phyloP scores from a whole-genome alignment of 352 stramenopile species.

The Thalassiosira exigua region DNA sequence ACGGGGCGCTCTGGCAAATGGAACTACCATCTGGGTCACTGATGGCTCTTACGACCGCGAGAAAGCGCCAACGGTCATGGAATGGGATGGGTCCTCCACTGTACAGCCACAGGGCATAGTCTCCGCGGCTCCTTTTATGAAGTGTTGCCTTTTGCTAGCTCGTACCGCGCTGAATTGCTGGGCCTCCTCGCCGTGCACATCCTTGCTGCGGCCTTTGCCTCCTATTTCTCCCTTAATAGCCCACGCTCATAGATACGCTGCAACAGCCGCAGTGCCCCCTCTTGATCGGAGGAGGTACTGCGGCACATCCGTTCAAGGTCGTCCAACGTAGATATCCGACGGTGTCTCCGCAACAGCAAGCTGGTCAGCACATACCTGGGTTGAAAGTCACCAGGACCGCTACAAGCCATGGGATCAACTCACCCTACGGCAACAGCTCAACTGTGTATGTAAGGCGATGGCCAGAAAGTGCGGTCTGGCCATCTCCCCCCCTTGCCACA shows the following conservation, averaged over 20 bases:
- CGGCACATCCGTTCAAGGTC: no score
- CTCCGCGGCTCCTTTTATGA: no score
- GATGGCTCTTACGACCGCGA: slow-evolving; percentile 29
- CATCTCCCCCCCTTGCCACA: not conserved
- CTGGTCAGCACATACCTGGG: no score
- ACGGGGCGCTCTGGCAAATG: not conserved
- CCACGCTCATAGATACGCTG: no score
- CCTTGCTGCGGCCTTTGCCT: not conserved
- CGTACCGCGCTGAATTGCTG: no score
- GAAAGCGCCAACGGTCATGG: slow-evolving; percentile 13
- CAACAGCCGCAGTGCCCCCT: no score
- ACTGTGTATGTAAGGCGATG: not conserved
- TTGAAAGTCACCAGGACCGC: slow-evolving; percentile 6
- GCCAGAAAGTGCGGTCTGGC: not conserved
- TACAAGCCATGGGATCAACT: slow-evolving; percentile 12
- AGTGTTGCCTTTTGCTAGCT: no score
- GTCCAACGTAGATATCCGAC: no score
- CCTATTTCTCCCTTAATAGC: no score
- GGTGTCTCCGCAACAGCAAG: no score
- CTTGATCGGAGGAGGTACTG: no score
- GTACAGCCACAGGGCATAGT: not conserved
- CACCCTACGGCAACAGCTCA: slow-evolving; percentile 27
- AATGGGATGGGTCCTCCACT: slow-evolving; percentile 5
- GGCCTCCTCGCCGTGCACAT: slow-evolving; percentile 12
- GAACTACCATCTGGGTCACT: slow-evolving; percentile 12